Evolutionary conservation across 306 rosid species (phyloP), one percentile per base, ranked within the genome.

Genomic region (Ormosia semicastrata): DNA sequence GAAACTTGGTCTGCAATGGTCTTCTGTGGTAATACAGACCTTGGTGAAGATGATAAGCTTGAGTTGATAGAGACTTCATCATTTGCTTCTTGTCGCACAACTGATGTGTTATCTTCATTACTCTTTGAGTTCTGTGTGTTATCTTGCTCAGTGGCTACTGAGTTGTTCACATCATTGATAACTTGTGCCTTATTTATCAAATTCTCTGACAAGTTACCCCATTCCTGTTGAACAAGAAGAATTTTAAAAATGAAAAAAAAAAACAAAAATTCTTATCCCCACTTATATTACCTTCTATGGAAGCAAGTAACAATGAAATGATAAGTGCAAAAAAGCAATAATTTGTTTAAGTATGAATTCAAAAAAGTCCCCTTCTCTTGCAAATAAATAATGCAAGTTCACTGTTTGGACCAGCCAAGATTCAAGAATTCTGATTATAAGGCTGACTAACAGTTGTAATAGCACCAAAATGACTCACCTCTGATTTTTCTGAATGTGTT

Each of bases 11-110:
- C 81, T 59, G 7, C 29, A 1, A n/a, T 5, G 17, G 33, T 54
- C 43, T 79, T 64, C 9, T 67, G 84, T 66, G 53, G 15, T 73
- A 82, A 58, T 17, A 84, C 70, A 17, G 86, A 83, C 46, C 52
- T 82, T 49, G 91, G 91, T 57, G 91, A 88, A 32, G 86, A 82
- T 32, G 87, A 73, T 43, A 89, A 75, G 81, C 76, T 83, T 47
- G 86, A 82, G 79, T 59, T 71, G 39, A 40, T 60, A 14, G 81
- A 75, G 40, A 80, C 84, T 37, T 78, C 92, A 68, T 82, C 83
- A 53, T 8, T 60, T 46, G 47, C 36, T 79, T 71, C 88, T 71
- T 85, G 73, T 64, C 34, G 78, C 80, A 5, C 44, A 77, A 50
- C 29, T 82, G 85, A 80, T 78, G 80, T 44, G 81, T 68, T 37